phyloP scores from a whole-genome alignment of 1,139 yeast genomes.

The Debaryomyces sp. region DNA sequence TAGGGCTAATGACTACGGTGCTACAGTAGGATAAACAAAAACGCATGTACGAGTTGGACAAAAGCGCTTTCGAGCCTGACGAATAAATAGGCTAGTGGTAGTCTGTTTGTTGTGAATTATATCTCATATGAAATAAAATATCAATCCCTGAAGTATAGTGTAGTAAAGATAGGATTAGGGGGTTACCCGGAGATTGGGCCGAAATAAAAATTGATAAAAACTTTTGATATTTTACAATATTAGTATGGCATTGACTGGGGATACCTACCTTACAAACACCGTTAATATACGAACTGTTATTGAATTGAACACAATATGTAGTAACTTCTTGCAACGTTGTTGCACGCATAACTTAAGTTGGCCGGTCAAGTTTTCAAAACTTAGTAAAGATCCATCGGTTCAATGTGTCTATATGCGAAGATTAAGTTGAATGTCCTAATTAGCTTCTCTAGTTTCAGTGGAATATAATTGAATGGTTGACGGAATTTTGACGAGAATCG shows the following conservation, averaged over 20 bases:
- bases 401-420: conserved; percentile 59
- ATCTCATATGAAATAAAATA: not conserved
- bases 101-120: not conserved
- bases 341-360: conserved; percentile 50
- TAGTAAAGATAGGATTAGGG: not conserved
- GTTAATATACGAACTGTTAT: conserved; percentile 3
- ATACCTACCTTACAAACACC: not conserved
- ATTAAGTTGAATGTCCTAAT: conserved; percentile 17
- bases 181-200: conserved; percentile 1
- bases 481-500: not conserved
- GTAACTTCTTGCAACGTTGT: not conserved
- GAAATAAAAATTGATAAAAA: not conserved
- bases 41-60: not conserved
- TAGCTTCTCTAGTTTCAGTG: conserved; percentile 6
- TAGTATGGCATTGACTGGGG: not conserved
- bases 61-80: not conserved
- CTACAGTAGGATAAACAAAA: conserved; percentile 15
- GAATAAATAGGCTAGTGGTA: not conserved
- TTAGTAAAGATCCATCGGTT: conserved; percentile 39
- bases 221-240: not conserved
- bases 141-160: not conserved
- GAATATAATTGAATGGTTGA: conserved; percentile 10
- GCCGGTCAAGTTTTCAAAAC: conserved; percentile 31
- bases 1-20: conserved; percentile 30
- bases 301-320: not conserved